Evolutionary conservation across 306 rosid species (phyloP).

Genomic region (Elaeagnus macrophylla): DNA sequence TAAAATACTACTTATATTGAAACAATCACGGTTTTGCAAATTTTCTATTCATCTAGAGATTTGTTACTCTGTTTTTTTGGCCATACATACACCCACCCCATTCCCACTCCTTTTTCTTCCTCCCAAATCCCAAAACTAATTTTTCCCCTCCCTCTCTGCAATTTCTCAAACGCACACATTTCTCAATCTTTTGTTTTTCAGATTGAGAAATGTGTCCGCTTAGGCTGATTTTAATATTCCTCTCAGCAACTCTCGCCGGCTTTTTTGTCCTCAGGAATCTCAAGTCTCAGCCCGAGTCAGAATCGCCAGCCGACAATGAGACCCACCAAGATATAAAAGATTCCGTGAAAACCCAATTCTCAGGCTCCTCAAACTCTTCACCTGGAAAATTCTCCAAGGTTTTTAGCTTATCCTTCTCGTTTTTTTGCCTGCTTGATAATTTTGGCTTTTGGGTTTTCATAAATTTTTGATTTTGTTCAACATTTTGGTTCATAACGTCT

Average conservation of each 20-base stretch:
- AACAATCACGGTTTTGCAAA: too few relatives aligned
- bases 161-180: neutral
- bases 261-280: slow-evolving; percentile 78
- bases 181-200: slow-evolving; percentile 5
- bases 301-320: slow-evolving; percentile 7
- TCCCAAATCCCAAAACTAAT: neutral
- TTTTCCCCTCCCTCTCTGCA: neutral
- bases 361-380: slow-evolving; percentile 32
- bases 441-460: slow-evolving; percentile 6
- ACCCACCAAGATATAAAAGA: slow-evolving; percentile 5
- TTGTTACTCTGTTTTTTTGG: too few relatives aligned
- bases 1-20: too few relatives aligned
- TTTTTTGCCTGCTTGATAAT: neutral
- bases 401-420: neutral
- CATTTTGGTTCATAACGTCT: neutral
- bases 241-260: slow-evolving; percentile 96
- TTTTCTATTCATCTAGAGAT: too few relatives aligned
- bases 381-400: slow-evolving; percentile 27
- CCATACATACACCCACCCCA: too few relatives aligned
- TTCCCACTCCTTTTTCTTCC: too few relatives aligned
- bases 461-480: slow-evolving; percentile 5
- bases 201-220: slow-evolving; percentile 68
- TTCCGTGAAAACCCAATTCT: slow-evolving; percentile 18
- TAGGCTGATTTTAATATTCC: slow-evolving; percentile 65
- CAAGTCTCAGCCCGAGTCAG: slow-evolving; percentile 35